phyloP scores from a whole-genome alignment of 805 yeast species.

The Schwanniomyces vanrijiae region DNA sequence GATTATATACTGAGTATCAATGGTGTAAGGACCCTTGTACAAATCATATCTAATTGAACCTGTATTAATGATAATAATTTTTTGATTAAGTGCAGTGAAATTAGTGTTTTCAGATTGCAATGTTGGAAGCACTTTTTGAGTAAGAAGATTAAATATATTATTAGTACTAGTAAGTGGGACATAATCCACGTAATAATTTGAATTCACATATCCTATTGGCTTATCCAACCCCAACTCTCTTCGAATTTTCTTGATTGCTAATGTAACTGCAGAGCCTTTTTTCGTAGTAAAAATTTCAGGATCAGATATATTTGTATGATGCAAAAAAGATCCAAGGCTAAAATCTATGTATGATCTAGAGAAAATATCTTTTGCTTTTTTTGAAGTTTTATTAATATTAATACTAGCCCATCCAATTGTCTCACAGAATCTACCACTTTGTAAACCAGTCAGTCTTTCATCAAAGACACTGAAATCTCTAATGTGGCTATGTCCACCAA shows the following conservation, averaged over 20 bases:
- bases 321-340: conserved; percentile 65
- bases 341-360: conserved; percentile 81
- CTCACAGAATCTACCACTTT: conserved; percentile 91
- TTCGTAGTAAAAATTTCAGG: conserved; percentile 49
- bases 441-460: conserved; percentile 68
- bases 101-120: conserved; percentile 23
- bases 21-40: conserved; percentile 79
- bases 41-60: conserved; percentile 88
- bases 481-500: conserved; percentile 94
- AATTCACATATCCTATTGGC: conserved; percentile 59
- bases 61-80: conserved; percentile 69
- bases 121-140: conserved; percentile 53
- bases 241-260: conserved; percentile 44
- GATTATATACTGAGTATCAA: conserved; percentile 76
- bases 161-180: conserved; percentile 55
- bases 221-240: conserved; percentile 51
- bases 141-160: conserved; percentile 59
- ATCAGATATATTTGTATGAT: conserved; percentile 49
- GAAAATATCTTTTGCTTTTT: conserved; percentile 20
- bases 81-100: conserved; percentile 15
- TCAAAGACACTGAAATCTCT: conserved; percentile 80
- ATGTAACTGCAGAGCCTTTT: conserved; percentile 51
- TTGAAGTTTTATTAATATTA: conserved; percentile 23
- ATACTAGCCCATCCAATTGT: conserved; percentile 88
- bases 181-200: conserved; percentile 62